Evolutionary conservation across 768 basidiomycete genomes (phyloP).

Genomic region (Amyloporia xantha): DNA sequence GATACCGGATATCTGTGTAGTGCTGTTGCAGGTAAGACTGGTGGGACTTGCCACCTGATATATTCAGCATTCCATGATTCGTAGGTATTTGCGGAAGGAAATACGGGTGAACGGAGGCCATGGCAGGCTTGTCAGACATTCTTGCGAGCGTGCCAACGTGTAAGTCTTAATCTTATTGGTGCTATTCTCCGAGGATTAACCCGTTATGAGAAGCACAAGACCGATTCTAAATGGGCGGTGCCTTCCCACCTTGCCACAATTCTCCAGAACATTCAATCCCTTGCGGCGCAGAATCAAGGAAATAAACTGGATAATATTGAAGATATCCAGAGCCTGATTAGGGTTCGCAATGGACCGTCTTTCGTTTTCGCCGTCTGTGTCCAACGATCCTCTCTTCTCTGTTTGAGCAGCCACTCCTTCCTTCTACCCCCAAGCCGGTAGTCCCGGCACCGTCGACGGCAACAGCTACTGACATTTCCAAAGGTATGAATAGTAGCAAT

Average conservation of each 20-base stretch:
- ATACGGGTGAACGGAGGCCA: constrained; percentile 22
- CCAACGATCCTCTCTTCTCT: constrained; percentile 23
- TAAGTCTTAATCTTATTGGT: constrained; percentile 16
- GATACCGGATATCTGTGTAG: constrained; percentile 43
- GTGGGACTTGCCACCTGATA: neutral
- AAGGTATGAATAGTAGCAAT: constrained; percentile 18
- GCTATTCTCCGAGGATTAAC: constrained; percentile 4
- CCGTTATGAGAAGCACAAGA: constrained; percentile 19
- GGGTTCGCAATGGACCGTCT: constrained; percentile 29
- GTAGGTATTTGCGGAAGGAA: constrained; percentile 30
- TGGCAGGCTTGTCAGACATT: constrained; percentile 35
- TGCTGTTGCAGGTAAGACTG: constrained; percentile 40
- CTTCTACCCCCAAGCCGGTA: constrained; percentile 10
- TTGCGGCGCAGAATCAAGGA: constrained; percentile 9
- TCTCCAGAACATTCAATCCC: constrained; percentile 13
- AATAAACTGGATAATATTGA: constrained; percentile 9
- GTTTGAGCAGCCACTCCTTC: constrained; percentile 25
- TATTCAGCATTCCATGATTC: neutral
- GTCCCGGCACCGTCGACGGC: constrained; percentile 4
- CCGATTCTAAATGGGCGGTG: constrained; percentile 12
- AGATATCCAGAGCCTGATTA: constrained; percentile 22
- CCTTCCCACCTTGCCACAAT: constrained; percentile 10
- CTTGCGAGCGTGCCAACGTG: constrained; percentile 37
- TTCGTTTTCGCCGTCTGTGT: constrained; percentile 20
- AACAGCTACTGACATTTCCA: constrained; percentile 10